Evolutionary conservation across 1,139 yeast genomes (phyloP).

Genomic region (Scheffersomyces parashehatae): DNA sequence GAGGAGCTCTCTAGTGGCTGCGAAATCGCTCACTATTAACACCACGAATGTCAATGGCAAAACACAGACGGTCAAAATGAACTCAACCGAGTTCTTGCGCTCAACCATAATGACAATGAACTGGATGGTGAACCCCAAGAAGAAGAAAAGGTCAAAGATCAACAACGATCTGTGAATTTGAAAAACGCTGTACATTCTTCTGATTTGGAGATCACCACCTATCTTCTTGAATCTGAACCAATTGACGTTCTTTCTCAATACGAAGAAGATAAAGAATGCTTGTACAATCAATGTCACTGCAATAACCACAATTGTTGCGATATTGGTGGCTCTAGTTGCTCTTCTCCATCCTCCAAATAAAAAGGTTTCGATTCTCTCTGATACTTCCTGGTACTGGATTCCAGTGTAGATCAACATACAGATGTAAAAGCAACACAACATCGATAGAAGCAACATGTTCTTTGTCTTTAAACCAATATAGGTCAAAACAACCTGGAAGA

Average conservation of each 20-base stretch:
- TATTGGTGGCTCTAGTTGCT: slow-evolving; percentile 38
- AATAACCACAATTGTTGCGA: slow-evolving; percentile 48
- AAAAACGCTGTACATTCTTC: slow-evolving; percentile 40
- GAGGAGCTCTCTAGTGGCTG: slow-evolving; percentile 38
- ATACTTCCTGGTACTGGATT: slow-evolving; percentile 49
- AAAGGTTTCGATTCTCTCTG: slow-evolving; percentile 20
- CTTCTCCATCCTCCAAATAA: slow-evolving; percentile 25
- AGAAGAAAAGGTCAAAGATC: slow-evolving; percentile 51
- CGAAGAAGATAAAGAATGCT: slow-evolving; percentile 31
- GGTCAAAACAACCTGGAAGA: slow-evolving; percentile 35
- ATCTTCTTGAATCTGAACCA: slow-evolving; percentile 54
- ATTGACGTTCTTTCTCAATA: slow-evolving; percentile 43
- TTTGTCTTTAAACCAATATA: slow-evolving; percentile 43
- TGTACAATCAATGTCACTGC: slow-evolving; percentile 41
- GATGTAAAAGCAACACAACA: slow-evolving; percentile 46
- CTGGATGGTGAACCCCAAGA: slow-evolving; percentile 55
- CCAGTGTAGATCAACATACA: slow-evolving; percentile 54
- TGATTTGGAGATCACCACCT: slow-evolving; percentile 49
- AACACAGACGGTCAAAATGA: slow-evolving; percentile 50
- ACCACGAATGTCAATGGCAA: slow-evolving; percentile 48
- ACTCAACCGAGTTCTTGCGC: slow-evolving; percentile 44
- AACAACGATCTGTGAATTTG: slow-evolving; percentile 46
- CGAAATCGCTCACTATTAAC: slow-evolving; percentile 38
- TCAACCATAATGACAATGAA: slow-evolving; percentile 49
- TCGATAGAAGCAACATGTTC: slow-evolving; percentile 43